Evolutionary conservation across 83 land plant species (phyloP).

Genomic region (Thuja plicata): DNA sequence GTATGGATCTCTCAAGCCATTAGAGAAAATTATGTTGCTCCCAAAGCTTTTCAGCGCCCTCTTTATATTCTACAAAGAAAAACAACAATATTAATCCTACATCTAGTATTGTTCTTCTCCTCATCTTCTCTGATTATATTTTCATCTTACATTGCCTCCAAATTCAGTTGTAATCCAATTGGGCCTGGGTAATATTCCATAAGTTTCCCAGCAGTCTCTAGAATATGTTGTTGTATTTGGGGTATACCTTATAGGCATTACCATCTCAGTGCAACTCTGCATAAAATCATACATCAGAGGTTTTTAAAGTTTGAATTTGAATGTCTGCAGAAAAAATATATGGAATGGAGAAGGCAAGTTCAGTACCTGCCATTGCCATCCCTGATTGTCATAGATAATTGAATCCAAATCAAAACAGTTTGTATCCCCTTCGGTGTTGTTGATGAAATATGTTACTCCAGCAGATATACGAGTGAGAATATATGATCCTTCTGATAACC

Average conservation of each 20-base stretch:
- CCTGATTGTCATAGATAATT: too few relatives aligned
- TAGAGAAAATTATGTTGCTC: conserved; percentile 66
- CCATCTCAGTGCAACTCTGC: conserved; percentile 76
- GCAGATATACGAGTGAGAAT: conserved; percentile 32
- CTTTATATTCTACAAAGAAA: conserved; percentile 40
- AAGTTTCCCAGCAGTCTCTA: conserved; percentile 24
- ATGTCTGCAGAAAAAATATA: neutral
- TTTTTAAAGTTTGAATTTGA: neutral
- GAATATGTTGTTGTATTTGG: conserved; percentile 38
- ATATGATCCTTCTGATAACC: conserved; percentile 23
- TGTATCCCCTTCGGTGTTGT: neutral
- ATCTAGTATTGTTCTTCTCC: neutral
- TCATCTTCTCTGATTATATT: neutral
- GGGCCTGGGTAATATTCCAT: conserved; percentile 53
- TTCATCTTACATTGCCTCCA: conserved; percentile 51
- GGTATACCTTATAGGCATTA: conserved; percentile 52
- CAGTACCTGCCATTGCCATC: neutral
- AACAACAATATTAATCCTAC: too few relatives aligned
- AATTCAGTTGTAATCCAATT: conserved; percentile 70
- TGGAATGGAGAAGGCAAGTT: too few relatives aligned
- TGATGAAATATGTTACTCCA: conserved; percentile 28
- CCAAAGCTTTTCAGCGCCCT: conserved; percentile 40
- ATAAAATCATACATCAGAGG: neutral
- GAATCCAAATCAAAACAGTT: neutral
- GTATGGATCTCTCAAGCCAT: conserved; percentile 66